Evolutionary conservation across 805 yeast genomes (phyloP).

Genomic region (Teunomyces kruisii): DNA sequence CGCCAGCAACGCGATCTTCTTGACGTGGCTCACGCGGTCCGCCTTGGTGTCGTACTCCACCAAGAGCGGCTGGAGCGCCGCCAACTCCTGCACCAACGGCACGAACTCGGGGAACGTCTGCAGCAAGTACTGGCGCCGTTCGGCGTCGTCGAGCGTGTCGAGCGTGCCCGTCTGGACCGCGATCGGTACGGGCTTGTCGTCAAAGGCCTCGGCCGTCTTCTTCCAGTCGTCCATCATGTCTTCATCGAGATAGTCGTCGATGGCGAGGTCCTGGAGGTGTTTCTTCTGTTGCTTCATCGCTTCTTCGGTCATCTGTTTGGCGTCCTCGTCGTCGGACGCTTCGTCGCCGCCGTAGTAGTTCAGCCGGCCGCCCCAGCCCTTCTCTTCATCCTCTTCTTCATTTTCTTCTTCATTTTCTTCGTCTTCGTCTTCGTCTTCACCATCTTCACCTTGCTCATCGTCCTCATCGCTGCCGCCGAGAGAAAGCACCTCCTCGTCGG

Average conservation of each 20-base stretch:
- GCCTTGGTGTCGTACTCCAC: slow-evolving; percentile 17
- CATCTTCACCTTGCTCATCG: slow-evolving; percentile 52
- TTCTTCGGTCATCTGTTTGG: slow-evolving; percentile 79
- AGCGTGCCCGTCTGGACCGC: slow-evolving; percentile 10
- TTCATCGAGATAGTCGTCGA: slow-evolving; percentile 60
- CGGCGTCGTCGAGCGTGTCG: slow-evolving; percentile 46
- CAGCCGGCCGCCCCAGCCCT: slow-evolving; percentile 44
- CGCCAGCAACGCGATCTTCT: slow-evolving; percentile 69
- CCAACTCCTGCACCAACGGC: slow-evolving; percentile 68
- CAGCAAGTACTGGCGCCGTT: slow-evolving; percentile 53
- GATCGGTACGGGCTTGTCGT: slow-evolving; percentile 21
- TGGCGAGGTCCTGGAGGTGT: slow-evolving; percentile 67
- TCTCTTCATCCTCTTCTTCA: slow-evolving; percentile 26
- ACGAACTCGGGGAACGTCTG: slow-evolving; percentile 79
- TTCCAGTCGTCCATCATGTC: slow-evolving; percentile 81
- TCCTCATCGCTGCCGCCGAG: slow-evolving; percentile 41
- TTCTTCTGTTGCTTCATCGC: slow-evolving; percentile 81
- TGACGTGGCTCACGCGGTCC: slow-evolving; percentile 38
- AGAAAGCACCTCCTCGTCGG: slow-evolving; percentile 59
- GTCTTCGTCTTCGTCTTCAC: slow-evolving; percentile 39
- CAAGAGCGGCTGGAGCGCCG: slow-evolving; percentile 42
- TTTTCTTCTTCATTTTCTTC: slow-evolving; percentile 40
- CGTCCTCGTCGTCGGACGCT: slow-evolving; percentile 72
- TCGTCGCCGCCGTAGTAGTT: slow-evolving; percentile 58
- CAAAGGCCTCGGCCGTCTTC: slow-evolving; percentile 50